A percentile compares a stretch with the other conserved stretches of the same genome.
phyloP scores from a whole-genome alignment of 352 stramenopile species.

The Vaucheria bursata region DNA sequence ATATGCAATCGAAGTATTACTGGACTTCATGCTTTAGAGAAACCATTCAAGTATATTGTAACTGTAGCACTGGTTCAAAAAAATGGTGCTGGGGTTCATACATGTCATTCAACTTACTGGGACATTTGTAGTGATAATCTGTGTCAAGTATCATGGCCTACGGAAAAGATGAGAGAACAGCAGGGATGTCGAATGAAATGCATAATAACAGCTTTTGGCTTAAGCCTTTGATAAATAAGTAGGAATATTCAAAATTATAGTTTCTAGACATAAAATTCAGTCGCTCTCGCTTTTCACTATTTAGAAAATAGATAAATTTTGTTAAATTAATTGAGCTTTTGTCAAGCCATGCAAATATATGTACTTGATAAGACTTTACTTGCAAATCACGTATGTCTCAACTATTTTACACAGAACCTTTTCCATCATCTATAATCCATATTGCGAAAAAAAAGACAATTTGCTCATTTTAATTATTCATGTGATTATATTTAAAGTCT shows the following conservation, averaged over 20 bases:
- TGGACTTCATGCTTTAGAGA: constrained; percentile 68
- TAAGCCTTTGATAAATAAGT: constrained; percentile 15
- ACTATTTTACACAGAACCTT: no score
- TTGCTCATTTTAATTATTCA: no score
- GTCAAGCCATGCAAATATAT: neutral
- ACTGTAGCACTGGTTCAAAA: constrained; percentile 84
- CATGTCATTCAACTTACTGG: constrained; percentile 75
- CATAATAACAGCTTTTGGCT: constrained; percentile 39
- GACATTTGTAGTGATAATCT: constrained; percentile 75
- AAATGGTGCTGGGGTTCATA: constrained; percentile 77
- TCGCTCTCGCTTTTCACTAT: neutral
- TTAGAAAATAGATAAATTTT: neutral
- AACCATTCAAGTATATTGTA: constrained; percentile 81
- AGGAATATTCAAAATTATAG: neutral
- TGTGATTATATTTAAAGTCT: neutral
- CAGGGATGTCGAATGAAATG: constrained; percentile 46
- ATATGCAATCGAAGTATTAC: constrained; percentile 79
- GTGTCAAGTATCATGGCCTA: constrained; percentile 46
- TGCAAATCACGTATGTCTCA: neutral
- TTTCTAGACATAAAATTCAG: no score
- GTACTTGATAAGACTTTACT: neutral
- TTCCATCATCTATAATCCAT: neutral
- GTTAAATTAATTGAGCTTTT: neutral
- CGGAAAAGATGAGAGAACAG: constrained; percentile 48
- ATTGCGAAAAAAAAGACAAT: neutral